A percentile compares a stretch with the other conserved stretches of the same genome.
phyloP scores from a whole-genome alignment of 495 filamentous ascomycete genomes.

The Neurospora sp. region DNA sequence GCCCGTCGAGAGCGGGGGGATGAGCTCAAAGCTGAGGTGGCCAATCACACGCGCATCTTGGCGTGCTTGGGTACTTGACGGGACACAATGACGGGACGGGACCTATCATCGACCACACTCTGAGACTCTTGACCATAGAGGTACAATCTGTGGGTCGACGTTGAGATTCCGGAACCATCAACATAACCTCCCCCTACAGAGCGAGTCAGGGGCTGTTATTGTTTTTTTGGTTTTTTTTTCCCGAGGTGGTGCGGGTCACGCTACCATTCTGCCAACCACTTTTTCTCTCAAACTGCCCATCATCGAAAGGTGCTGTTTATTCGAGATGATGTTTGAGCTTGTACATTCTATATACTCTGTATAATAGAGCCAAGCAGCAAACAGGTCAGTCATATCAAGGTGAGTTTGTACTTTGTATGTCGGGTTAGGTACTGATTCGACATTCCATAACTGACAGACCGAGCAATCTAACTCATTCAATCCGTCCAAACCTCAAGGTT shows the following conservation, averaged over 20 bases:
- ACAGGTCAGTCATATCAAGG: background rate
- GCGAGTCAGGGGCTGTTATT: background rate
- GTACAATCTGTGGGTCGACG: background rate
- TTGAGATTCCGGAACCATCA: background rate
- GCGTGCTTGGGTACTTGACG: background rate
- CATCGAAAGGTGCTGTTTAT: background rate
- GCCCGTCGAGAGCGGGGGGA: constrained; percentile 1
- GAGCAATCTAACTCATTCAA: background rate
- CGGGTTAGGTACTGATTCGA: no score
- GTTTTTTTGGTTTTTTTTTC: background rate
- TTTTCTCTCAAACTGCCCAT: background rate
- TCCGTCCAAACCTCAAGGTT: background rate
- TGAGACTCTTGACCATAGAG: background rate
- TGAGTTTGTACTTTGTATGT: background rate
- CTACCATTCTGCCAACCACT: background rate
- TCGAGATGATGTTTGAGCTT: background rate
- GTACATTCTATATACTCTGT: no score
- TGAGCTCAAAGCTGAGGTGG: background rate
- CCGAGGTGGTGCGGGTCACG: background rate
- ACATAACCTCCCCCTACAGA: background rate
- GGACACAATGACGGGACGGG: background rate
- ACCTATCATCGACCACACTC: background rate
- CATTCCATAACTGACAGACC: no score
- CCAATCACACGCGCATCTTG: constrained; percentile 1
- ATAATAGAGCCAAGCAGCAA: background rate